Conservation (phyloP, 495 filamentous ascomycete species). For the Neurospora discreta region DNA sequence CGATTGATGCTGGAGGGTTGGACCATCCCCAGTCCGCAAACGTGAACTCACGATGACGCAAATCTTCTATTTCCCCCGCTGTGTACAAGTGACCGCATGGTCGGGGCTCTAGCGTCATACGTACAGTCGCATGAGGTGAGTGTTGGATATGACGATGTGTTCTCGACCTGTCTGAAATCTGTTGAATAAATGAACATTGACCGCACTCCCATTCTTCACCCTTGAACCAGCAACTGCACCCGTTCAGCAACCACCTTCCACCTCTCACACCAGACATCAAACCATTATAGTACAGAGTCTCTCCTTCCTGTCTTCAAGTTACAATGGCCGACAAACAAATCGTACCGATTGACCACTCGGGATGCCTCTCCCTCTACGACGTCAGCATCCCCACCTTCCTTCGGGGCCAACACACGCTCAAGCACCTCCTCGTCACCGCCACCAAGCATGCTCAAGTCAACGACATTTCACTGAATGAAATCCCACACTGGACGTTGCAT, state of each 20-base stretch:
- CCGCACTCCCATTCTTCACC: background rate
- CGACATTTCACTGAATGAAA: constrained; percentile 1
- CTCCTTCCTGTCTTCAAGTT: background rate
- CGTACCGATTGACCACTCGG: background rate
- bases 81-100: background rate
- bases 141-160: background rate
- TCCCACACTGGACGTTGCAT: constrained; percentile 14
- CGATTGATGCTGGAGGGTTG: background rate
- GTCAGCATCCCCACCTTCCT: constrained; percentile 11
- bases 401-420: constrained; percentile 12
- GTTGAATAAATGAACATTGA: background rate
- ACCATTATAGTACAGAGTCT: background rate
- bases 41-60: background rate
- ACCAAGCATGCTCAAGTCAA: constrained; percentile 13
- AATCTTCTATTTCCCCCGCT: background rate
- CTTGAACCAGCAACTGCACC: background rate
- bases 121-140: background rate
- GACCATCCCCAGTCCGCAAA: background rate
- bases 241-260: background rate
- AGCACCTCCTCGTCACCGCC: constrained; percentile 18
- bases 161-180: background rate
- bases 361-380: constrained; percentile 13
- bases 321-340: background rate
- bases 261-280: background rate
- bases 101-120: background rate